Evolutionary conservation across 2,329 filamentous ascomycete species (phyloP).

Genomic region (Raffaelea ambrosiae): DNA sequence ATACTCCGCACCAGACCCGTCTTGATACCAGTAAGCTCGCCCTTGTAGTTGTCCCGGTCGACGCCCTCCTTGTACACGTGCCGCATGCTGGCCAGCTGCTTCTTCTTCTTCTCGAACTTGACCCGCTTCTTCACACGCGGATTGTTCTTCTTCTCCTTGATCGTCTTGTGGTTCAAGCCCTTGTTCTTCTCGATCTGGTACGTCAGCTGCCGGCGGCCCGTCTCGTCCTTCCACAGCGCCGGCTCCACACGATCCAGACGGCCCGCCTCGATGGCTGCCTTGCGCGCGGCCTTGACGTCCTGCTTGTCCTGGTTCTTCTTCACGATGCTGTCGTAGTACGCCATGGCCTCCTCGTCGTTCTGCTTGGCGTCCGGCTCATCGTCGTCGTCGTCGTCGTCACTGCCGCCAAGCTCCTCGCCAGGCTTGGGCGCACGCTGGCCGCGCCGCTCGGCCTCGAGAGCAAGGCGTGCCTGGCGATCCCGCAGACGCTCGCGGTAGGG

Average conservation of each 20-base stretch:
- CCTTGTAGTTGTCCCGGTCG: constrained; percentile 76
- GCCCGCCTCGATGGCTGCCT: constrained; percentile 50
- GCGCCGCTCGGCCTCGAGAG: constrained; percentile 78
- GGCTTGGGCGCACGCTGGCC: constrained; percentile 57
- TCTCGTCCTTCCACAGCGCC: constrained; percentile 62
- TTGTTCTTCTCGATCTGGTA: constrained; percentile 98
- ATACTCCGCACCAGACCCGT: constrained; percentile 85
- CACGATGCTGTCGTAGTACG: constrained; percentile 21
- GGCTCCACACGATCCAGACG: constrained; percentile 57
- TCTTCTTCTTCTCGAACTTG: constrained; percentile 94
- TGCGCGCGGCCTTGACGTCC: constrained; percentile 57
- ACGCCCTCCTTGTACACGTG: constrained; percentile 80
- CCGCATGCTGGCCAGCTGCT: constrained; percentile 86
- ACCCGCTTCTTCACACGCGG: constrained; percentile 96
- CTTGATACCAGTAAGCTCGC: constrained; percentile 94
- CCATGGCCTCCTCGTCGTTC: constrained; percentile 64
- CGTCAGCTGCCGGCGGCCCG: constrained; percentile 86
- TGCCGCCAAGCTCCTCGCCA: constrained; percentile 58
- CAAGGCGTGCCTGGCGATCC: constrained; percentile 78
- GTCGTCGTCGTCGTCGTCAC: constrained; percentile 59
- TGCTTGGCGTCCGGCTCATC: constrained; percentile 45
- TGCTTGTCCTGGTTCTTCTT: constrained; percentile 46
- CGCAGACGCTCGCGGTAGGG: constrained; percentile 82
- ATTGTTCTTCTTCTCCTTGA: constrained; percentile 88
- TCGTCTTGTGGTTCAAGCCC: constrained; percentile 60